Conservation (phyloP, 2,329 filamentous ascomycete species). For the Trichoderma sp. region DNA sequence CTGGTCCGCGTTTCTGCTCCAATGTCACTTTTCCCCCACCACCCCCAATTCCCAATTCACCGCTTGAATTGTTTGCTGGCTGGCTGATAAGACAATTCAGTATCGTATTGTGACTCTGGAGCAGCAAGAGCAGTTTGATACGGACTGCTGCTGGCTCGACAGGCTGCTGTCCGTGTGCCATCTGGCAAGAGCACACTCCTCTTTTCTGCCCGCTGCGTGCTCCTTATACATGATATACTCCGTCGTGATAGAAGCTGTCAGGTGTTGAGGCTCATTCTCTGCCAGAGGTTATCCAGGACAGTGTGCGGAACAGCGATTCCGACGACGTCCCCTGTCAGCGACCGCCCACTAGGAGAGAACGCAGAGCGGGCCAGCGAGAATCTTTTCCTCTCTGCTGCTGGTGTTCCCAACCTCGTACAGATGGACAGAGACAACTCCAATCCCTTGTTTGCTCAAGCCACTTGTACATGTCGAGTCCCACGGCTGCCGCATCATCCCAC, state of each 20-base stretch:
- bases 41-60: slow-evolving; percentile 15
- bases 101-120: neutral
- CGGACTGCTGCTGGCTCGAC: neutral
- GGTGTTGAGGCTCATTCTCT: no score
- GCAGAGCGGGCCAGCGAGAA: slow-evolving; percentile 18
- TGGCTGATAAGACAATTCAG: neutral
- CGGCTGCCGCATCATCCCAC: no score
- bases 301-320: neutral
- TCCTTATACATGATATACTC: slow-evolving; percentile 4
- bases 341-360: neutral
- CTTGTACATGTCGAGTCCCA: no score
- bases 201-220: slow-evolving; percentile 2
- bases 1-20: neutral
- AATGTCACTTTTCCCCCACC: neutral
- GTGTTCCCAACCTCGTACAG: neutral
- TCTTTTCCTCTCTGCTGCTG: slow-evolving; percentile 18
- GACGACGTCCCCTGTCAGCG: slow-evolving; percentile 19
- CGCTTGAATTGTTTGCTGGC: slow-evolving; percentile 12
- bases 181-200: slow-evolving; percentile 12
- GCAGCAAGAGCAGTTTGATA: neutral
- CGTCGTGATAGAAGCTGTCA: neutral
- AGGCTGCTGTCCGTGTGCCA: neutral
- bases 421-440: neutral
- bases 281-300: neutral
- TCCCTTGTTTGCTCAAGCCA: neutral